Conservation (phyloP, 805 yeast genomes). For the Ogataea paraovalis region DNA sequence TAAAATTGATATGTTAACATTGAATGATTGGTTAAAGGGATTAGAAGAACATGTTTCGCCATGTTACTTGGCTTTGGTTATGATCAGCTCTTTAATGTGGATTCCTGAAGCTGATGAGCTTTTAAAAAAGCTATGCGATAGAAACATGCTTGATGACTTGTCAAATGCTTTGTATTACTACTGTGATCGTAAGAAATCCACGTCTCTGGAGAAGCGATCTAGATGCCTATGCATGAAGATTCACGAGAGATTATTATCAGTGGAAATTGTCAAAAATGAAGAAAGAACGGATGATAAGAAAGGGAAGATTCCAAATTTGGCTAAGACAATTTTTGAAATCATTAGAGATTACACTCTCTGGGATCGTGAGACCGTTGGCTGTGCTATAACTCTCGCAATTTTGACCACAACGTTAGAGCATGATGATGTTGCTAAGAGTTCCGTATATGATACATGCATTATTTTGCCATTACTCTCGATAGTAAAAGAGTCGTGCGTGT, state of each 20-base stretch:
- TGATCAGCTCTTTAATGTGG: conserved; percentile 3
- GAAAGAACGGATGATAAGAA: background rate
- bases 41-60: conserved; percentile 5
- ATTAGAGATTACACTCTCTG: background rate
- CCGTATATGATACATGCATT: conserved; percentile 5
- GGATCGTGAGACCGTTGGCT: conserved; percentile 3
- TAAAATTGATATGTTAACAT: conserved; percentile 13
- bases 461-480: conserved; percentile 9
- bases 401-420: conserved; percentile 6
- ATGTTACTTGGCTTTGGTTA: conserved; percentile 4
- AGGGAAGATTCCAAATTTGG: background rate
- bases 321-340: background rate
- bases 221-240: conserved; percentile 1
- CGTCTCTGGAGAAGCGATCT: background rate
- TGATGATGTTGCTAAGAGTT: background rate
- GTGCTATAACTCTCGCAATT: conserved; percentile 11
- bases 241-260: background rate
- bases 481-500: conserved; percentile 9
- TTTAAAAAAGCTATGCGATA: conserved; percentile 1
- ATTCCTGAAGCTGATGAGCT: background rate
- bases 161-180: background rate
- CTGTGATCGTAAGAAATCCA: background rate
- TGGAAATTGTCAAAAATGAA: background rate
- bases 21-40: conserved; percentile 14
- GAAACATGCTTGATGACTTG: conserved; percentile 1